Conservation (phyloP, 2,329 filamentous ascomycete species). For the Leptographium procerum region DNA sequence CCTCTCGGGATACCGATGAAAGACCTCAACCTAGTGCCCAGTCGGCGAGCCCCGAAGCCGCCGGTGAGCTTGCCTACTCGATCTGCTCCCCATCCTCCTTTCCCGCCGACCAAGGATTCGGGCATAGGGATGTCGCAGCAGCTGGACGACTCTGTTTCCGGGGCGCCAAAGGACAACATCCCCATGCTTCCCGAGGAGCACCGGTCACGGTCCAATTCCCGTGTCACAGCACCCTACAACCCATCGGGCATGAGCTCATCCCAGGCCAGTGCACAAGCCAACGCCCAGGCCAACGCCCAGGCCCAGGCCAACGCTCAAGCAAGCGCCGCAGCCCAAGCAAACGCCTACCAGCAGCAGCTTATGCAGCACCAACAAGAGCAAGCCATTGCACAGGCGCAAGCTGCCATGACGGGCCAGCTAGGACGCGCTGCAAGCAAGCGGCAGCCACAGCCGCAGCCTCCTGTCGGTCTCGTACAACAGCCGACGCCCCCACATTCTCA, state of each 20-base stretch:
- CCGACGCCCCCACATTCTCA: constrained; percentile 42
- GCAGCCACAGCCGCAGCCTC: constrained; percentile 34
- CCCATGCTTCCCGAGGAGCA: constrained; percentile 57
- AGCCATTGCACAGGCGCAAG: constrained; percentile 67
- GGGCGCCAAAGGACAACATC: constrained; percentile 40
- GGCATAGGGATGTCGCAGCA: constrained; percentile 50
- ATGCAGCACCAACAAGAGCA: constrained; percentile 80
- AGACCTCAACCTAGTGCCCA: constrained; percentile 59
- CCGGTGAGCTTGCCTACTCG: constrained; percentile 53
- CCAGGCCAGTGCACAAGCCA: not conserved
- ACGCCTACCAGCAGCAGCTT: constrained; percentile 49
- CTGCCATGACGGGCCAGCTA: constrained; percentile 60
- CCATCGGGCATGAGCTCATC: constrained; percentile 16
- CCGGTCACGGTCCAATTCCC: constrained; percentile 58
- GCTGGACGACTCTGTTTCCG: constrained; percentile 41
- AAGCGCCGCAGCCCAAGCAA: constrained; percentile 16
- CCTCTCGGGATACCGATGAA: constrained; percentile 35
- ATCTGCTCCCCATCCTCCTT: constrained; percentile 44
- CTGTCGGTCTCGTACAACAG: constrained; percentile 25
- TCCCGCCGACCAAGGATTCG: constrained; percentile 45
- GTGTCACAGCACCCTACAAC: constrained; percentile 43
- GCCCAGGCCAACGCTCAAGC: constrained; percentile 20
- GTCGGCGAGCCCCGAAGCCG: constrained; percentile 78
- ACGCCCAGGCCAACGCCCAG: constrained; percentile 25
- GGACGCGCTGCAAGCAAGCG: constrained; percentile 65